Conservation (phyloP, 495 filamentous ascomycete species). For the Aspergillus funiculosus region DNA sequence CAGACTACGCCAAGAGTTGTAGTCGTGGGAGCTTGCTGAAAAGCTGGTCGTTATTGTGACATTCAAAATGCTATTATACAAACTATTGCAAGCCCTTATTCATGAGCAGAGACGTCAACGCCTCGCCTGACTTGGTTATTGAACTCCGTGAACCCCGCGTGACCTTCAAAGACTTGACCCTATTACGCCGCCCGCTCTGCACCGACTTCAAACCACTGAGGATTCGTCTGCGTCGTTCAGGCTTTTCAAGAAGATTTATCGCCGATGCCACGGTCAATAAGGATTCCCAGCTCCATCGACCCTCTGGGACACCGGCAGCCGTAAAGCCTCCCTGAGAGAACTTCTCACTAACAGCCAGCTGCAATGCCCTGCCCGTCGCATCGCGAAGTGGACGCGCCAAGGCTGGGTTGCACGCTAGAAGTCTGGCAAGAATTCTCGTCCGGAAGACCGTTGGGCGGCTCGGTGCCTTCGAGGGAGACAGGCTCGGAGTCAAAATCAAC, state of each 20-base stretch:
- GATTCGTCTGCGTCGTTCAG: slow-evolving; percentile 28
- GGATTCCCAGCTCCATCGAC: slow-evolving; percentile 40
- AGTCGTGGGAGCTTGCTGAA: no score
- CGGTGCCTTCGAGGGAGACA: slow-evolving; percentile 43
- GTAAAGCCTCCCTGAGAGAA: slow-evolving; percentile 29
- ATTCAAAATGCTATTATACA: slow-evolving; percentile 23
- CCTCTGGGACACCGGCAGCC: slow-evolving; percentile 28
- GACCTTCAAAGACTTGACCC: slow-evolving; percentile 27
- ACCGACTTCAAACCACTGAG: slow-evolving; percentile 25
- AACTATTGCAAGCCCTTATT: slow-evolving; percentile 31
- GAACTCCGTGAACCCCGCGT: slow-evolving; percentile 43
- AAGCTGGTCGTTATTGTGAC: neutral
- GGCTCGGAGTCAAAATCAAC: slow-evolving; percentile 69
- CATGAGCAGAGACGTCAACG: slow-evolving; percentile 32
- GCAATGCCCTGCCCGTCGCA: slow-evolving; percentile 88
- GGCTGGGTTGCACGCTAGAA: slow-evolving; percentile 78
- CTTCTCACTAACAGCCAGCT: slow-evolving; percentile 47
- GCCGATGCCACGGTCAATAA: slow-evolving; percentile 44
- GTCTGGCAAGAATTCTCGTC: slow-evolving; percentile 51
- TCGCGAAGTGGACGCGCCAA: slow-evolving; percentile 86
- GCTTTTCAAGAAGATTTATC: slow-evolving; percentile 40
- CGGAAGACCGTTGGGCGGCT: slow-evolving; percentile 48
- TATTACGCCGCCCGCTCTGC: slow-evolving; percentile 32
- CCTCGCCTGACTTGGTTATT: slow-evolving; percentile 23
- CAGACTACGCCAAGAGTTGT: no score